These are phyloP conservation scores for Quaeritorhiza haematococci DNA, from an alignment of 371 early-diverging fungal genomes.

Conservation along the genomic window DNA sequence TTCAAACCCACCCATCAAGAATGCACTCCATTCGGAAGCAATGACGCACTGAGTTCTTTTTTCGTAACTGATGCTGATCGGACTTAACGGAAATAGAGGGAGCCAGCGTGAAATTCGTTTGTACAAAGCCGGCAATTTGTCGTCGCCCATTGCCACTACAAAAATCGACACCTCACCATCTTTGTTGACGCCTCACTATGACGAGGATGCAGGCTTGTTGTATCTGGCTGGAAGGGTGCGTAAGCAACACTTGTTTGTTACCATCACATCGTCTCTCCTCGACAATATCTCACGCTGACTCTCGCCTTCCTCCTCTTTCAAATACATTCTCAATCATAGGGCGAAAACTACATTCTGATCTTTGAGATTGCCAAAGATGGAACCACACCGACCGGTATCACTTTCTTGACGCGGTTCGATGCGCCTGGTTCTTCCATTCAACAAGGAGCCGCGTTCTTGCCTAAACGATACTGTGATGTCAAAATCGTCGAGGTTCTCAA, in stretches of 20 bases:
- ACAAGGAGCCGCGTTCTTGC: constrained; percentile 62
- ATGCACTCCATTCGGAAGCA: too few relatives aligned
- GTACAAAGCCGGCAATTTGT: constrained; percentile 42
- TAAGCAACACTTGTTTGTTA: too few relatives aligned
- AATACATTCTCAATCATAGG: constrained; percentile 23
- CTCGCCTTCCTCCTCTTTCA: too few relatives aligned
- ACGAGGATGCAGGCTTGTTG: constrained; percentile 60
- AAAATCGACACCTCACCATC: constrained; percentile 72
- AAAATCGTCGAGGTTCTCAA: constrained; percentile 56
- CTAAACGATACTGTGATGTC: constrained; percentile 62
- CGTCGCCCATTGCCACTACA: constrained; percentile 34
- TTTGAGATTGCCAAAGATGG: constrained; percentile 30
- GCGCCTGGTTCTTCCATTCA: constrained; percentile 52
- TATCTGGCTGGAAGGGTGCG: constrained; percentile 62
- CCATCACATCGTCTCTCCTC: too few relatives aligned
- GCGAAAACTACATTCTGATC: constrained; percentile 50
- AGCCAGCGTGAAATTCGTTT: constrained; percentile 65
- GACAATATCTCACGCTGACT: constrained; percentile 1
- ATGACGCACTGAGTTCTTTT: too few relatives aligned
- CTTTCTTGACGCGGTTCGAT: constrained; percentile 58
- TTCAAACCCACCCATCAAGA: too few relatives aligned
- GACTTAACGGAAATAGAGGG: too few relatives aligned
- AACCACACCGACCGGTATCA: too few relatives aligned
- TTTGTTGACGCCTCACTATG: constrained; percentile 61
- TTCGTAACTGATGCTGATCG: too few relatives aligned